Percentiles rank a stretch among this genome's conserved stretches.
phyloP scores from a whole-genome alignment of 352 stramenopile genomes.

The Globisporangium carolinianum region DNA sequence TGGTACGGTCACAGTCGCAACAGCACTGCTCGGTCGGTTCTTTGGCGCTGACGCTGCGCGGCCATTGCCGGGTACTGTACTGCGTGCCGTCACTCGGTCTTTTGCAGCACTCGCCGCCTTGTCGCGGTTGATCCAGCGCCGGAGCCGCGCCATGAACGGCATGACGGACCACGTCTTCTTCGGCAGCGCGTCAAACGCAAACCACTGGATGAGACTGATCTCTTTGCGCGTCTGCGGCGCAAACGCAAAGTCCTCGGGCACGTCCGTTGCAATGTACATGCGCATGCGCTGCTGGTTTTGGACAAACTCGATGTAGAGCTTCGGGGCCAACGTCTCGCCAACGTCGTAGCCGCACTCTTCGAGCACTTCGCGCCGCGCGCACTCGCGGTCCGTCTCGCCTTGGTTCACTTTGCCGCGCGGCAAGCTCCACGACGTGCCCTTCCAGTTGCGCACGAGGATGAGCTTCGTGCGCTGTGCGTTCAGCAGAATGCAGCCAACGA shows the following conservation, averaged over 20 bases:
- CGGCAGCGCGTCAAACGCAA: conserved; percentile 84
- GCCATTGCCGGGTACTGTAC: conserved; percentile 31
- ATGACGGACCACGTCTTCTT: conserved; percentile 93
- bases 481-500: conserved; percentile 92
- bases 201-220: conserved; percentile 91
- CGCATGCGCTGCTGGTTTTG: conserved; percentile 87
- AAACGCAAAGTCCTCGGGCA: conserved; percentile 91
- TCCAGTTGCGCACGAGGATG: conserved; percentile 89
- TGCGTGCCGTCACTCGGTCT: conserved; percentile 29
- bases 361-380: conserved; percentile 85
- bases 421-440: conserved; percentile 89
- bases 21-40: conserved; percentile 43
- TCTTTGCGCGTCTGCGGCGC: conserved; percentile 93
- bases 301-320: conserved; percentile 81
- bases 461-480: conserved; percentile 84
- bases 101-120: conserved; percentile 31
- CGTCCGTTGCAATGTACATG: conserved; percentile 89
- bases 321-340: conserved; percentile 61
- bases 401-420: conserved; percentile 93
- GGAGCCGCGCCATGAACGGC: conserved; percentile 88
- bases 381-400: conserved; percentile 83
- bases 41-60: conserved; percentile 68
- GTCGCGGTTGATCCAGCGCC: conserved; percentile 85
- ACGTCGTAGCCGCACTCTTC: conserved; percentile 92
- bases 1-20: conserved; percentile 23